These are phyloP conservation scores for Pezicula carpinea DNA, from an alignment of 2,329 filamentous ascomycete genomes.

Conservation along the genomic window DNA sequence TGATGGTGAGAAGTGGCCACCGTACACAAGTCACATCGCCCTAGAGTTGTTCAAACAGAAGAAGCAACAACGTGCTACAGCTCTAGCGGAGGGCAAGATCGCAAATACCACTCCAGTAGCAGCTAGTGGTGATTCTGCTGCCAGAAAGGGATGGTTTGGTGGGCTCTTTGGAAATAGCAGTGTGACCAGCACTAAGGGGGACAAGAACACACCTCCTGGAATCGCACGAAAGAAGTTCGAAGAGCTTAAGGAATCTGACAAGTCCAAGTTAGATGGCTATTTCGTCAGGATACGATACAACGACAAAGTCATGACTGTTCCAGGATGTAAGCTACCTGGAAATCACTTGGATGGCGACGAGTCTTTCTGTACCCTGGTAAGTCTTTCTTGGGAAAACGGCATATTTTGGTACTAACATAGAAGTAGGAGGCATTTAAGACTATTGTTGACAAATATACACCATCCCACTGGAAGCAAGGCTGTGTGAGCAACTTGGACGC, in stretches of 20 bases:
- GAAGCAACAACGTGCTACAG: constrained; percentile 22
- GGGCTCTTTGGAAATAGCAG: constrained; percentile 19
- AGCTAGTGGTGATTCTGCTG: constrained; percentile 2
- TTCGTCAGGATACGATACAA: constrained; percentile 93
- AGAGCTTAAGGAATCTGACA: constrained; percentile 53
- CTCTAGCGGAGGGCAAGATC: constrained; percentile 17
- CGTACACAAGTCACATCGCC: constrained; percentile 88
- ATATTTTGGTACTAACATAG: background rate
- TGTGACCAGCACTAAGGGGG: constrained; percentile 13
- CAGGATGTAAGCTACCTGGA: constrained; percentile 70
- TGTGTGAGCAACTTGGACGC: constrained; percentile 53
- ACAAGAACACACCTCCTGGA: constrained; percentile 28
- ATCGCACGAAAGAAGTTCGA: constrained; percentile 58
- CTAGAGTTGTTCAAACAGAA: constrained; percentile 77
- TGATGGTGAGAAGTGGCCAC: constrained; percentile 72
- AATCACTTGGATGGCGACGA: constrained; percentile 86
- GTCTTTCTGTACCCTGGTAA: constrained; percentile 82
- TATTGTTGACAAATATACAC: constrained; percentile 87
- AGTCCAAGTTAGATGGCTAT: constrained; percentile 62
- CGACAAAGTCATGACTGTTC: constrained; percentile 74
- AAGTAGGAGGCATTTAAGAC: constrained; percentile 78
- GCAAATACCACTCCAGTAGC: constrained; percentile 1
- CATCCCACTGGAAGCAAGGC: constrained; percentile 67
- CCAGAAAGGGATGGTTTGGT: constrained; percentile 20
- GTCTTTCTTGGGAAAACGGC: constrained; percentile 23